Percentiles rank a stretch among this genome's conserved stretches.
phyloP scores from a whole-genome alignment of 192 early-diverging fungal species.

The Entomortierella beljakovae region DNA sequence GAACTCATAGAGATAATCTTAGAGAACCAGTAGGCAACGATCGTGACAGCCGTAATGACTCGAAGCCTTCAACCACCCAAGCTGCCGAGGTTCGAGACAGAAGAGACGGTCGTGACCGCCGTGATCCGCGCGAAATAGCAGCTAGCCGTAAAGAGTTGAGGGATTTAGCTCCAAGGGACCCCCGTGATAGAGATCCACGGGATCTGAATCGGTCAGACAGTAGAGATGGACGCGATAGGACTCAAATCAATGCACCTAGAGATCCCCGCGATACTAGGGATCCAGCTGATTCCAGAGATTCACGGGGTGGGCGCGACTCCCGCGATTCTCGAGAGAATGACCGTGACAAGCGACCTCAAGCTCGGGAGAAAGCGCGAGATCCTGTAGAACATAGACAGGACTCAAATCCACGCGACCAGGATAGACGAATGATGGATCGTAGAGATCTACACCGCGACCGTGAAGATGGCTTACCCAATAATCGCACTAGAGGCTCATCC shows the following conservation, averaged over 20 bases:
- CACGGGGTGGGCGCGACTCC: constrained; percentile 4
- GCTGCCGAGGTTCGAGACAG: constrained; percentile 8
- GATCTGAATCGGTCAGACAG: constrained; percentile 11
- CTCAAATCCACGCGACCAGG: constrained; percentile 10
- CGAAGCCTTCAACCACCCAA: background rate
- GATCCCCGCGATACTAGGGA: constrained; percentile 8
- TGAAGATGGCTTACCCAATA: constrained; percentile 7
- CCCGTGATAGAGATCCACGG: constrained; percentile 23
- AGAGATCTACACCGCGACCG: constrained; percentile 13
- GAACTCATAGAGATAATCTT: background rate
- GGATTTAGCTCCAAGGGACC: constrained; percentile 41
- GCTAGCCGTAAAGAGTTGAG: constrained; percentile 34
- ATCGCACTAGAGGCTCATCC: constrained; percentile 12
- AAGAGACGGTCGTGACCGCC: constrained; percentile 14
- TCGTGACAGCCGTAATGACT: constrained; percentile 11
- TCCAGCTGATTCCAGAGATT: constrained; percentile 8
- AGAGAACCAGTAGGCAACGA: constrained; percentile 1
- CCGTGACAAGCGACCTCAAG: constrained; percentile 11
- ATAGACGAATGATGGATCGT: constrained; percentile 16
- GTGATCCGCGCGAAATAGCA: constrained; percentile 30
- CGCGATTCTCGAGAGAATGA: constrained; percentile 14
- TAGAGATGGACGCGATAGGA: constrained; percentile 14
- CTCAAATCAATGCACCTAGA: background rate
- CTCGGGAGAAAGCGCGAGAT: constrained; percentile 14
- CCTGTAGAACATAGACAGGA: constrained; percentile 12